Evolutionary conservation across 2,329 filamentous ascomycete genomes (phyloP), one percentile per base, ranked within the genome.

Genomic region (Penicillium crustosum): DNA sequence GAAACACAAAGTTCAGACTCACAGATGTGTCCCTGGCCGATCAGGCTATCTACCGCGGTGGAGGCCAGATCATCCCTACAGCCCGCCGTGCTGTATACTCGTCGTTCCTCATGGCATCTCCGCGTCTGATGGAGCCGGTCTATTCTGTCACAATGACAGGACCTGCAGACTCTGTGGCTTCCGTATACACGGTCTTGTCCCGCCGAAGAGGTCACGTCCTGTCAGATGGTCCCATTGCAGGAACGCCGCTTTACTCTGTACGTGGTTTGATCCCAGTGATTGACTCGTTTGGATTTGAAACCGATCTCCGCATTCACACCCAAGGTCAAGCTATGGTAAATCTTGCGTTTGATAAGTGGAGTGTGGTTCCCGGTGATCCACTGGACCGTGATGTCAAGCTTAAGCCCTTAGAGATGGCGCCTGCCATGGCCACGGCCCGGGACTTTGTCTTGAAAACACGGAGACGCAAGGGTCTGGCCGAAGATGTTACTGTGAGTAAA

Each of bases 361-460:
- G 85, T 70, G 91, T 97, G 61, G 93, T 99, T 1, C 94, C 94
- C 2, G 94, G 94, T 55, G 94, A 99, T 75, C 94, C 94, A 41
- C 83, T 99, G 35, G 94, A 99, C 75, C 89, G 88, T 70, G 89
- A 92, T 60, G 87, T 95, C 61, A 86, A 91, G 64, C 80, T 94
- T 55, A 83, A 90, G 49, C 91, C 93, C 6, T 80, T 99, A 63
- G 93, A 97, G 75, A 91, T 93, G 62, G 94, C 94, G 1, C 85
- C 84, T 53, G 90, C 91, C 51, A 91, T 95, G 79, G 92, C 90
- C 23, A 95, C 93, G 49, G 94, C 94, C 1, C 83, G 94, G 61
- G 94, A 99, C 75, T 97, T 99, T 76, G 93, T 97, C 53, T 83
- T 97, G 61, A 99, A 99, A 84, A 99, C 94, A 10, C 84, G 94